A percentile compares a stretch with the other conserved stretches of the same genome.
Conservation (phyloP, 371 early-diverging fungal genomes). For the Mortierella sp. region DNA sequence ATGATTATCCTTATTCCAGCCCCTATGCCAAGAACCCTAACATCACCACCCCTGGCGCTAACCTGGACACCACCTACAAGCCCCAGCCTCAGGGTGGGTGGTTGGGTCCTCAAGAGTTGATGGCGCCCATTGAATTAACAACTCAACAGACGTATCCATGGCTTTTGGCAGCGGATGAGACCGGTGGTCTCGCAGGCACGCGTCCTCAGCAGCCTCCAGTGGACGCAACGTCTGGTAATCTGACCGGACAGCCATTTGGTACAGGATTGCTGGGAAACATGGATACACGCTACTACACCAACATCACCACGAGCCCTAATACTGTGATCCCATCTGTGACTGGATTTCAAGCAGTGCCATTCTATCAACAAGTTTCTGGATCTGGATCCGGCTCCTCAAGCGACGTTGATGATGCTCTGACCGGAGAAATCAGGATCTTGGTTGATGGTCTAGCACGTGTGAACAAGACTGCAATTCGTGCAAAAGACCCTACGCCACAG, state of each 20-base stretch:
- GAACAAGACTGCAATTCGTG: conserved; percentile 50
- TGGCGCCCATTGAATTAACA: conserved; percentile 37
- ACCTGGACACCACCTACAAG: conserved; percentile 59
- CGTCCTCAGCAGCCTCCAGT: conserved; percentile 42
- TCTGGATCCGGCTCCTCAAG: conserved; percentile 29
- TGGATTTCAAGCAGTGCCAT: conserved; percentile 63
- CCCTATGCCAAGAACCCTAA: conserved; percentile 60
- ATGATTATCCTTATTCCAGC: conserved; percentile 61
- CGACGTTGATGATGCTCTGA: conserved; percentile 58
- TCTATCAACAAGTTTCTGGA: conserved; percentile 36
- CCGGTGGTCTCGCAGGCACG: conserved; percentile 42
- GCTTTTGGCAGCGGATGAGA: conserved; percentile 49
- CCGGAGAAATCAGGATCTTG: conserved; percentile 36
- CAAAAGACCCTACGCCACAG: conserved; percentile 30
- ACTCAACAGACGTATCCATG: conserved; percentile 56
- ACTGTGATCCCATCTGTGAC: conserved; percentile 20
- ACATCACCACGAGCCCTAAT: conserved; percentile 25
- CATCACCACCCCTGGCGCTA: conserved; percentile 45
- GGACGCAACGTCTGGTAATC: conserved; percentile 24
- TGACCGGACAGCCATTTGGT: conserved; percentile 31
- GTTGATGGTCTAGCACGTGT: conserved; percentile 50
- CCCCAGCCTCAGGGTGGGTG: conserved; percentile 63
- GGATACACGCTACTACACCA: conserved; percentile 58
- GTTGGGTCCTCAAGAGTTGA: conserved; percentile 47
- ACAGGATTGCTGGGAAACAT: conserved; percentile 58